A percentile compares a stretch with the other conserved stretches of the same genome.
Conservation (phyloP, 2,329 filamentous ascomycete genomes). For the Paecilomyces fulvus region DNA sequence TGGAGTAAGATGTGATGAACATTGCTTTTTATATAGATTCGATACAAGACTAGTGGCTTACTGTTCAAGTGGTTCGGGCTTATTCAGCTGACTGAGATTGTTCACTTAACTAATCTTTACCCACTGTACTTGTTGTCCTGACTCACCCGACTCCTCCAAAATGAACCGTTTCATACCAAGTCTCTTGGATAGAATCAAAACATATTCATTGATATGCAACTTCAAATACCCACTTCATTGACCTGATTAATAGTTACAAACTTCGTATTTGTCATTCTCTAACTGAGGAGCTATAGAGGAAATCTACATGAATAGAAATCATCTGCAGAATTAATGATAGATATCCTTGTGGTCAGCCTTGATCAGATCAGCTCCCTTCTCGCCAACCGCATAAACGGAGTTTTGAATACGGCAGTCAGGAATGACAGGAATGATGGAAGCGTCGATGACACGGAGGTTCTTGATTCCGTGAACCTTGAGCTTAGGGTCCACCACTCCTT, state of each 20-base stretch:
- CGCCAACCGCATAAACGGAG: slow-evolving; percentile 52
- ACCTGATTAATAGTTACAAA: not conserved
- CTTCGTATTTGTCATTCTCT: not conserved
- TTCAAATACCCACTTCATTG: not conserved
- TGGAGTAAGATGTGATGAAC: too few relatives aligned
- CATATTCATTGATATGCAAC: not conserved
- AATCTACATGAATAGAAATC: not conserved
- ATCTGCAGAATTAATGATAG: not conserved
- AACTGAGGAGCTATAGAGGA: not conserved
- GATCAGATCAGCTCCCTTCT: slow-evolving; percentile 46
- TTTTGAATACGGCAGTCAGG: slow-evolving; percentile 52
- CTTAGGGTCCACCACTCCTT: slow-evolving; percentile 45
- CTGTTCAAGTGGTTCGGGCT: too few relatives aligned
- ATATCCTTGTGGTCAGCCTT: slow-evolving; percentile 33
- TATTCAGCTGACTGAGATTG: too few relatives aligned
- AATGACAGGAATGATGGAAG: slow-evolving; percentile 48
- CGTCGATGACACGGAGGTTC: slow-evolving; percentile 48
- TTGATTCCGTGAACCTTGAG: slow-evolving; percentile 48
- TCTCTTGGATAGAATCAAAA: not conserved
- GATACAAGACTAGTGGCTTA: too few relatives aligned
- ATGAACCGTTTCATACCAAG: too few relatives aligned
- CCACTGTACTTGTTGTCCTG: too few relatives aligned
- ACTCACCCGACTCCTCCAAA: too few relatives aligned
- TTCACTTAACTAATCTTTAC: too few relatives aligned
- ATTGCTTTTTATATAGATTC: too few relatives aligned